phyloP scores from a whole-genome alignment of 1,284 basidiomycete species.

The Salmacisia buchloeana region DNA sequence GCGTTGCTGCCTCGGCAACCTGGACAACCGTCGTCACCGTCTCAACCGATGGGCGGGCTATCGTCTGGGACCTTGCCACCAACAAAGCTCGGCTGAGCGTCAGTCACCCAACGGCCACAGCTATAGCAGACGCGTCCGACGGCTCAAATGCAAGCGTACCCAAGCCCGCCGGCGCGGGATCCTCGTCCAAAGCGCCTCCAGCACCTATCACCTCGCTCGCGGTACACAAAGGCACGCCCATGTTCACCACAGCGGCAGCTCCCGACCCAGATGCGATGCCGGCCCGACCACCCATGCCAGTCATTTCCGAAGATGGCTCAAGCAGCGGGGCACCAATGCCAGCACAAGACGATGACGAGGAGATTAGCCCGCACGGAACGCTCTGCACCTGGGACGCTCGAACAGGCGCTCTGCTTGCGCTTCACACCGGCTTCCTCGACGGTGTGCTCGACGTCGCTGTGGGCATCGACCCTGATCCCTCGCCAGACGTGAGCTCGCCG shows the following conservation, averaged over 20 bases:
- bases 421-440: conserved; percentile 77
- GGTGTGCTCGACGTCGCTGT: conserved; percentile 73
- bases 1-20: conserved; percentile 55
- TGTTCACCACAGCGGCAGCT: conserved; percentile 59
- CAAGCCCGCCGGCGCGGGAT: neutral
- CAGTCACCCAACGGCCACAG: neutral
- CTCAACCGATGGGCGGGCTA: conserved; percentile 86
- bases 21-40: conserved; percentile 66
- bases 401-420: conserved; percentile 69
- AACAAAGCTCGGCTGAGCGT: conserved; percentile 49
- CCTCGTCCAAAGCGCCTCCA: neutral
- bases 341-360: neutral
- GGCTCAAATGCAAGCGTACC: neutral
- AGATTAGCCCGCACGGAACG: conserved; percentile 62
- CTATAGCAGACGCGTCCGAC: neutral
- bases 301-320: neutral
- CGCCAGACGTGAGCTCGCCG: conserved; percentile 36
- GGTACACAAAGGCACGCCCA: conserved; percentile 75
- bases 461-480: conserved; percentile 12
- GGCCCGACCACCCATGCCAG: neutral
- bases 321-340: neutral
- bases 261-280: neutral
- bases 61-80: conserved; percentile 86
- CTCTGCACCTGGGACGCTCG: conserved; percentile 89
- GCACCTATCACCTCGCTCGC: conserved; percentile 23